Evolutionary conservation across 2,329 filamentous ascomycete genomes (phyloP).

Genomic region (Reticulascus tulasneorum): DNA sequence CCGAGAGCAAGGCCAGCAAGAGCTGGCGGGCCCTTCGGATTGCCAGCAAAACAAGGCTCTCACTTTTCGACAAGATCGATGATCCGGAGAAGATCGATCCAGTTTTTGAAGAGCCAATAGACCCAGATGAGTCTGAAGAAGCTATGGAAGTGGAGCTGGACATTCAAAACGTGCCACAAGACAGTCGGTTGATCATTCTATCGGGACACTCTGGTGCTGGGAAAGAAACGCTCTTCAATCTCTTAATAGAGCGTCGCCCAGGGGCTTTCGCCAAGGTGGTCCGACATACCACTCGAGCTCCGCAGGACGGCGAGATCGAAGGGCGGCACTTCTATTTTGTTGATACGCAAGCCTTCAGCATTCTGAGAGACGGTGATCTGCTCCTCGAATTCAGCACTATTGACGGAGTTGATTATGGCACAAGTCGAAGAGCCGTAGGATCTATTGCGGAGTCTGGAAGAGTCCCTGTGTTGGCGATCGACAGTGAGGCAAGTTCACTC

Average conservation of each 20-base stretch:
- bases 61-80: slow-evolving; percentile 82
- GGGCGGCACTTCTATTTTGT: slow-evolving; percentile 55
- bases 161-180: slow-evolving; percentile 35
- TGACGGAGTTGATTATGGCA: slow-evolving; percentile 51
- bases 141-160: slow-evolving; percentile 25
- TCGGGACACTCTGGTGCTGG: slow-evolving; percentile 60
- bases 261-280: slow-evolving; percentile 60
- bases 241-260: slow-evolving; percentile 59
- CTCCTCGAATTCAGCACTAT: slow-evolving; percentile 53
- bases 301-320: slow-evolving; percentile 45
- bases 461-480: slow-evolving; percentile 55
- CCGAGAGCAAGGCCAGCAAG: slow-evolving; percentile 79
- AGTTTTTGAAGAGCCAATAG: slow-evolving; percentile 48
- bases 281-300: slow-evolving; percentile 50
- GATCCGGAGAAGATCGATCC: slow-evolving; percentile 67
- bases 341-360: slow-evolving; percentile 49
- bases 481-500: slow-evolving; percentile 42
- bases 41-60: slow-evolving; percentile 68
- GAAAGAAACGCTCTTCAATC: slow-evolving; percentile 59
- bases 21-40: slow-evolving; percentile 86
- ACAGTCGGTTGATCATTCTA: slow-evolving; percentile 59
- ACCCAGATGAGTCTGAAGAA: slow-evolving; percentile 31
- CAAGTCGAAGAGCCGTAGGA: slow-evolving; percentile 49
- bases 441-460: slow-evolving; percentile 50
- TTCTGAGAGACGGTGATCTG: slow-evolving; percentile 56